Evolutionary conservation across 208 protist genomes (phyloP).

Genomic region (Trypanosoma mega): DNA sequence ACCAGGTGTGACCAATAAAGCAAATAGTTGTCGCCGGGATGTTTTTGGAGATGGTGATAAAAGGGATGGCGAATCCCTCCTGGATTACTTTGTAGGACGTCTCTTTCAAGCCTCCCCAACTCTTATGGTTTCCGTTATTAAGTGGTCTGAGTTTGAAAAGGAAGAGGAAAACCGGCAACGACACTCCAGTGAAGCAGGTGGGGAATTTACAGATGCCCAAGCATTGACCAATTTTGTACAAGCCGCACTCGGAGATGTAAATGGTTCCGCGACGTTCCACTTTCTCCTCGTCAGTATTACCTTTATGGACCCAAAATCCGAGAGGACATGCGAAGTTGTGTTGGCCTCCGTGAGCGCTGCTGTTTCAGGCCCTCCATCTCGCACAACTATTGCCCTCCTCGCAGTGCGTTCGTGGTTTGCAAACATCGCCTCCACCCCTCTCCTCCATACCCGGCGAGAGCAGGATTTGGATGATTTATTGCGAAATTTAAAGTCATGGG

Average conservation of each 20-base stretch:
- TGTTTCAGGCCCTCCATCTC: constrained; percentile 10
- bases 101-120: constrained; percentile 6
- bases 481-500: background rate
- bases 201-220: constrained; percentile 7
- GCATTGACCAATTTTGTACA: constrained; percentile 12
- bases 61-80: background rate
- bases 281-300: constrained; percentile 23
- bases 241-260: background rate
- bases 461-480: background rate
- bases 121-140: constrained; percentile 10
- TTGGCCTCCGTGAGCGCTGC: constrained; percentile 1
- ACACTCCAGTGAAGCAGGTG: background rate
- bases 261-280: background rate
- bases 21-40: background rate
- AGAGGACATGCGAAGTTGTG: constrained; percentile 17
- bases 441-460: background rate
- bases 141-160: constrained; percentile 17
- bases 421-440: background rate
- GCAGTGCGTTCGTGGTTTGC: constrained; percentile 17
- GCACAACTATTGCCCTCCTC: constrained; percentile 11
- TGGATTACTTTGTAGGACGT: constrained; percentile 6
- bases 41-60: background rate
- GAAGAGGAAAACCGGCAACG: background rate
- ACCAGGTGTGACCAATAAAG: background rate
- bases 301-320: constrained; percentile 5